Conservation (phyloP, 495 filamentous ascomycete genomes). For the Thozetella sp. region DNA sequence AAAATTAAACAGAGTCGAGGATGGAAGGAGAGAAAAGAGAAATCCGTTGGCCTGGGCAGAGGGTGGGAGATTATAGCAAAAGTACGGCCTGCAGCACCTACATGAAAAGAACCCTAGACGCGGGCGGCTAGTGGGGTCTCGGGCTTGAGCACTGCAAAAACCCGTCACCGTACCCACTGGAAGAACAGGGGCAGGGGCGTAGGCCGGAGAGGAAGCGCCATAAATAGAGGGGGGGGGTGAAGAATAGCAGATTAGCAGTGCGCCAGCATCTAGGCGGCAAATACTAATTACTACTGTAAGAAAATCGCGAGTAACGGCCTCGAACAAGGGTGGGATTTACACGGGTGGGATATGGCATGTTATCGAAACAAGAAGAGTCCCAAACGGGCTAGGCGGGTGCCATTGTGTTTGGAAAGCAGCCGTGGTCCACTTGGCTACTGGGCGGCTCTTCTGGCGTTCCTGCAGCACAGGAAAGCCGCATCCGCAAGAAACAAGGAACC, state of each 20-base stretch:
- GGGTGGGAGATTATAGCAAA: constrained; percentile 10
- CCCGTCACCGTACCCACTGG: not conserved
- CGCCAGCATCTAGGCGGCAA: not conserved
- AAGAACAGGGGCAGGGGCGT: not conserved
- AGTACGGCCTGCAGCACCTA: not conserved
- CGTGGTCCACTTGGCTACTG: not conserved
- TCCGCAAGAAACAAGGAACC: not conserved
- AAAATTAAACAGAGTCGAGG: not conserved
- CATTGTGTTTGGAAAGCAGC: not conserved
- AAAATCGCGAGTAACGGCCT: not conserved
- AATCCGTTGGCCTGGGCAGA: not conserved
- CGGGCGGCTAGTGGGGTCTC: not conserved
- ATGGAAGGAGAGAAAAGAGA: constrained; percentile 6
- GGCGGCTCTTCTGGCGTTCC: not conserved
- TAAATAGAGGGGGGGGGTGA: not conserved
- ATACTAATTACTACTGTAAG: too few species aligned
- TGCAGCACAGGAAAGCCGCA: too few species aligned
- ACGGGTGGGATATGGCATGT: constrained; percentile 1
- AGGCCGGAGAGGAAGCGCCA: not conserved
- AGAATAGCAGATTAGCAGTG: too few species aligned
- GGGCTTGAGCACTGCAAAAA: not conserved
- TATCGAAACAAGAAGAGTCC: not conserved
- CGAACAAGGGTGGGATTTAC: not conserved
- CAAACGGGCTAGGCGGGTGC: not conserved
- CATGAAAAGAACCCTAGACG: not conserved